Evolutionary conservation across 257 asterid genomes (phyloP).

Genomic region (Euphrasia confusa): DNA sequence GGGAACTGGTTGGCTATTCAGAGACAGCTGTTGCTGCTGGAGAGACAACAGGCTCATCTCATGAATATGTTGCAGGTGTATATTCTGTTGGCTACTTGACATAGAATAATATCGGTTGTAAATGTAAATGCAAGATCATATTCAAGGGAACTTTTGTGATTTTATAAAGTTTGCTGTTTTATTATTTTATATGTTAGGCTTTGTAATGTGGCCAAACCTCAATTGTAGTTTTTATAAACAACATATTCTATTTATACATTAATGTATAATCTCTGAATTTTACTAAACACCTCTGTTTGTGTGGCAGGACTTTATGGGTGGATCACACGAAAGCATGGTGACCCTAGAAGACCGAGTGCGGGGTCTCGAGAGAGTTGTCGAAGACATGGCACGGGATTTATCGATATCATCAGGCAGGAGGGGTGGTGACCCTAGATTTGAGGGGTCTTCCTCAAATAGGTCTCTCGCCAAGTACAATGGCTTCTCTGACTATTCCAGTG

Average conservation of each 20-base stretch:
- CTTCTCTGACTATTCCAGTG: constrained; percentile 65
- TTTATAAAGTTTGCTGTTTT: too few species aligned
- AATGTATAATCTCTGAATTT: constrained; percentile 20
- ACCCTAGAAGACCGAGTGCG: constrained; percentile 89
- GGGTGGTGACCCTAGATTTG: constrained; percentile 49
- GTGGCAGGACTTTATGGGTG: constrained; percentile 92
- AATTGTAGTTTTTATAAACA: background rate
- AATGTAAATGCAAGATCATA: too few species aligned
- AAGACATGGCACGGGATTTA: constrained; percentile 91
- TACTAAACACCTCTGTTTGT: constrained; percentile 22
- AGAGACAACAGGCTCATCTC: constrained; percentile 89
- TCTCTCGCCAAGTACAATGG: constrained; percentile 65
- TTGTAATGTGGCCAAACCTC: background rate
- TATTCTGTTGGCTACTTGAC: background rate
- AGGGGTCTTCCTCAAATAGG: constrained; percentile 69
- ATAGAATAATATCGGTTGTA: too few species aligned
- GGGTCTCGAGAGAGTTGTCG: constrained; percentile 96
- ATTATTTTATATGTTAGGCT: too few species aligned
- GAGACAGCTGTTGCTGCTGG: constrained; percentile 77
- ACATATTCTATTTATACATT: constrained; percentile 17
- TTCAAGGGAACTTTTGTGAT: too few species aligned
- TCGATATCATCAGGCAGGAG: constrained; percentile 71
- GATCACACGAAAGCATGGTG: constrained; percentile 94
- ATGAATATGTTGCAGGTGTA: constrained; percentile 92
- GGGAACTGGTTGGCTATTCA: constrained; percentile 91